Evolutionary conservation across 2,329 filamentous ascomycete genomes (phyloP).

Genomic region (Dothistroma septosporum): DNA sequence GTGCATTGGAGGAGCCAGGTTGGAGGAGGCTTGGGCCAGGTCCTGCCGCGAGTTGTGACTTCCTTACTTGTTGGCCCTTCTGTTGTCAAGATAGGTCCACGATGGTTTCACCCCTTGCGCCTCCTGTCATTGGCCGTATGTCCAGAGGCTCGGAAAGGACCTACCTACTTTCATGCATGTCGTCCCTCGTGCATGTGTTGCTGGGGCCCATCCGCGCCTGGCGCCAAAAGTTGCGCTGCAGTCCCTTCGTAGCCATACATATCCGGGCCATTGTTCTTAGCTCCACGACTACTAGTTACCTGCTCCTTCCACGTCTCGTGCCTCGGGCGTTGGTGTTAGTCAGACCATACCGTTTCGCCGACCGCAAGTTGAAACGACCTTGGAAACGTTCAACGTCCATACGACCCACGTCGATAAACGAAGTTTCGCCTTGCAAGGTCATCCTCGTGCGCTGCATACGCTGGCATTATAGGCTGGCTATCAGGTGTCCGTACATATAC

Average conservation of each 20-base stretch:
- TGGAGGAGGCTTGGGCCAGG: slow-evolving; percentile 13
- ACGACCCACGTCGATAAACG: slow-evolving; percentile 19
- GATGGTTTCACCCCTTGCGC: slow-evolving; percentile 35
- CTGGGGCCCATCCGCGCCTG: slow-evolving; percentile 27
- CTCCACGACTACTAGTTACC: slow-evolving; percentile 12
- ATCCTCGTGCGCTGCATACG: slow-evolving; percentile 20
- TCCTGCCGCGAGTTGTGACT: slow-evolving; percentile 20
- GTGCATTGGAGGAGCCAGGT: slow-evolving; percentile 20
- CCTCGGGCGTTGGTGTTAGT: slow-evolving; percentile 21
- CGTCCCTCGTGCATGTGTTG: slow-evolving; percentile 13
- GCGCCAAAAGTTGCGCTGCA: slow-evolving; percentile 22
- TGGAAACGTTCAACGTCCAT: slow-evolving; percentile 19
- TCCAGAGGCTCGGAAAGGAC: slow-evolving; percentile 23
- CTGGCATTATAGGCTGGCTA: slow-evolving; percentile 20
- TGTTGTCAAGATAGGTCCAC: slow-evolving; percentile 27
- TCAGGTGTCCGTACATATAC: slow-evolving; percentile 22
- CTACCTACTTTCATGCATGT: slow-evolving; percentile 26
- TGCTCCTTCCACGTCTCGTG: slow-evolving; percentile 19
- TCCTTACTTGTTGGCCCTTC: slow-evolving; percentile 25
- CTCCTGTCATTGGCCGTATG: slow-evolving; percentile 25
- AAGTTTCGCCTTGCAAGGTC: slow-evolving; percentile 26
- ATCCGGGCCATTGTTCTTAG: slow-evolving; percentile 8
- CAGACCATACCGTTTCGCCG: slow-evolving; percentile 24
- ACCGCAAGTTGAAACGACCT: slow-evolving; percentile 28
- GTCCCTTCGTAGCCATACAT: slow-evolving; percentile 13